These are phyloP conservation scores for Ambrosiella xylebori DNA, from an alignment of 2,329 filamentous ascomycete genomes.

Conservation along the genomic window DNA sequence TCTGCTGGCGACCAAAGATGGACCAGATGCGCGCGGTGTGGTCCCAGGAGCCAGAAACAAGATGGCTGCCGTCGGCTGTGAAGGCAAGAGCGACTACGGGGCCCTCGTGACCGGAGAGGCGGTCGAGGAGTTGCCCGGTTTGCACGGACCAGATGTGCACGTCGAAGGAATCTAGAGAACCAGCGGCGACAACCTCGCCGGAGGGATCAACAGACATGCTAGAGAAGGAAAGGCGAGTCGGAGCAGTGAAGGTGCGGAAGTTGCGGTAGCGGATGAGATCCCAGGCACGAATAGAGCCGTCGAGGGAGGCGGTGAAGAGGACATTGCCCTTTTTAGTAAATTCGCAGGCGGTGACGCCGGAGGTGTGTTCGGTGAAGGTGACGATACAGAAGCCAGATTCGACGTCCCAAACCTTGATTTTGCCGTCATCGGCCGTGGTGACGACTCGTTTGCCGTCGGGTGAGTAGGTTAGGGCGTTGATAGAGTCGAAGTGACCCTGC, in stretches of 20 bases:
- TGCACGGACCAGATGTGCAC: constrained; percentile 98
- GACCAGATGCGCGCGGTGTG: constrained; percentile 91
- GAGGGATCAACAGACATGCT: constrained; percentile 93
- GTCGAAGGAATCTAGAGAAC: constrained; percentile 89
- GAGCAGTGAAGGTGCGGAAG: constrained; percentile 92
- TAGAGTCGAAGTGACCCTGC: constrained; percentile 89
- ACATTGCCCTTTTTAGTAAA: constrained; percentile 93
- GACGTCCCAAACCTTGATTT: constrained; percentile 97
- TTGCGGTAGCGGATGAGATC: constrained; percentile 91
- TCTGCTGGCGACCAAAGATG: constrained; percentile 85
- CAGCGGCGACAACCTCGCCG: constrained; percentile 88
- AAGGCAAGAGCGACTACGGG: constrained; percentile 82
- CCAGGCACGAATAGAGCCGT: constrained; percentile 90
- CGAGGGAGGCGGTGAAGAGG: constrained; percentile 83
- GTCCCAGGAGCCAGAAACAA: constrained; percentile 94
- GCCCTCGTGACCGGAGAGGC: constrained; percentile 80
- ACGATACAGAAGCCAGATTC: constrained; percentile 95
- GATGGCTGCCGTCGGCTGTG: constrained; percentile 62
- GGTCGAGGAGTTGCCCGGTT: constrained; percentile 85
- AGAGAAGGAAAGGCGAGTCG: constrained; percentile 78
- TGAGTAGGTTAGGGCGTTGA: constrained; percentile 85
- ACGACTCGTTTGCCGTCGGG: constrained; percentile 87
- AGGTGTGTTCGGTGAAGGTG: constrained; percentile 93
- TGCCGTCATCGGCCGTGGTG: constrained; percentile 88
- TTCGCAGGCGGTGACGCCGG: constrained; percentile 82